Base-by-base conservation (phyloP, 345 rosid species). In the Acer saccharum region DNA sequence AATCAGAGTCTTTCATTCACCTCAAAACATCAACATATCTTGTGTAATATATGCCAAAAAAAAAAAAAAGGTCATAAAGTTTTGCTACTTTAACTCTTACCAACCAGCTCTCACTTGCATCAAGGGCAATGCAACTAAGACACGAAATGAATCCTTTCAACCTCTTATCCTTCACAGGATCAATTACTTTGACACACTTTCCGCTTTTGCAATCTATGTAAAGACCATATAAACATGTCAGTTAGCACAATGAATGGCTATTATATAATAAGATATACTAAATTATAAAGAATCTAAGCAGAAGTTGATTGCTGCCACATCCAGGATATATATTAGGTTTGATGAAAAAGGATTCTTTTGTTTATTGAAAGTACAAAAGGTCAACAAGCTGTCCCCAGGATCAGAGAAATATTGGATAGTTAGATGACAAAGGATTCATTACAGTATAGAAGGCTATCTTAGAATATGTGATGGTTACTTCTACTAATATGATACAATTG, bases 21-120 rank as follows among this genome's bases (percentile, higher is more conserved):
- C 44, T 39, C 13, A 43, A 41, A 57, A 12, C 43, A 43, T 39
- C 54, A n/a, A 60, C 2, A 14, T 58, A 60, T 12, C 48, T 73
- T 43, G 9, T 43, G 16, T 60, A 14, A 61, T 20, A 61, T 14
- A 58, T 13, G 44, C 65, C 67, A 60, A 66, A 27, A 58, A 55
- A 41, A 58, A 55, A 41, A 27, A 58, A 11, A 32, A 43, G 7
- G 50, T 4, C 6, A 39, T 10, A 58, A 8, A 27, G 5, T 16
- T 74, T 82, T 14, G 76, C 65, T 68, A 65, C 13, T 74, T 55
- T 39, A 81, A 77, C 74, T 69, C 98, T 88, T 90, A 96, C 99
- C 99, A 96, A 80, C 99, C 99, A 96, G 88, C 93, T 92, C 81
- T 96, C 98, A 84, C 97, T 96, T 86, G 83, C 91, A 84, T 96